Conservation (phyloP, 2,329 filamentous ascomycete genomes). For the Colletotrichum australisinense region DNA sequence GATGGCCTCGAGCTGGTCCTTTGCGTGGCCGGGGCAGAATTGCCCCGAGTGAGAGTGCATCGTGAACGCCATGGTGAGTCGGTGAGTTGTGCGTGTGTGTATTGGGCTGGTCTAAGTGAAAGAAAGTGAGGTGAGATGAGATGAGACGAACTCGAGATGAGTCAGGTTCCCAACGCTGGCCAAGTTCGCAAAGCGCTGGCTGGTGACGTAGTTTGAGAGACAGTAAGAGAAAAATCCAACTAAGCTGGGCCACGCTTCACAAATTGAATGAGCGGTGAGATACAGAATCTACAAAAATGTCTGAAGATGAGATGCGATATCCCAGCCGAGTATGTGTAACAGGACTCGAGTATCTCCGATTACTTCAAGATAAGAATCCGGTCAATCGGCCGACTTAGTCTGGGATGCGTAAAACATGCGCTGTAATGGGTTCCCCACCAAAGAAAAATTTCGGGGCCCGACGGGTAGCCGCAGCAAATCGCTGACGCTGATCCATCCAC, state of each 20-base stretch:
- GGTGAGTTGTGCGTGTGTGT: neutral
- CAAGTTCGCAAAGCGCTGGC: slow-evolving; percentile 14
- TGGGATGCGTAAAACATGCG: neutral
- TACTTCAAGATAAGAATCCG: neutral
- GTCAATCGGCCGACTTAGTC: neutral
- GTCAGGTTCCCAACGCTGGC: slow-evolving; percentile 8
- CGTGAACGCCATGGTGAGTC: slow-evolving; percentile 87
- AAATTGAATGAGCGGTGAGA: neutral
- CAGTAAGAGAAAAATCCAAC: neutral
- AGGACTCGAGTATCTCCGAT: neutral
- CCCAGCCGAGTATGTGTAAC: neutral
- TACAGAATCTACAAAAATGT: neutral
- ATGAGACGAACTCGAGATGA: slow-evolving; percentile 33
- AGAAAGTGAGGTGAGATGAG: neutral
- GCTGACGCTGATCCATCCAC: slow-evolving; percentile 22
- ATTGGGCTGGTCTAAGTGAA: neutral
- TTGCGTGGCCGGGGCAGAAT: slow-evolving; percentile 92
- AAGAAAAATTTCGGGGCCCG: slow-evolving; percentile 29
- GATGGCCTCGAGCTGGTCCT: slow-evolving; percentile 85
- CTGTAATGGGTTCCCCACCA: slow-evolving; percentile 17
- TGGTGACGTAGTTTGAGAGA: slow-evolving; percentile 22
- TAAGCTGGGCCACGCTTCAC: neutral
- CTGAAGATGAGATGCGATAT: neutral
- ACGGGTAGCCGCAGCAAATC: slow-evolving; percentile 28
- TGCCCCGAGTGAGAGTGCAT: slow-evolving; percentile 99